Percentiles rank a stretch among this genome's conserved stretches.
These are phyloP conservation scores for Torulaspora indica DNA, from an alignment of 805 yeast species.

Conservation along the genomic window DNA sequence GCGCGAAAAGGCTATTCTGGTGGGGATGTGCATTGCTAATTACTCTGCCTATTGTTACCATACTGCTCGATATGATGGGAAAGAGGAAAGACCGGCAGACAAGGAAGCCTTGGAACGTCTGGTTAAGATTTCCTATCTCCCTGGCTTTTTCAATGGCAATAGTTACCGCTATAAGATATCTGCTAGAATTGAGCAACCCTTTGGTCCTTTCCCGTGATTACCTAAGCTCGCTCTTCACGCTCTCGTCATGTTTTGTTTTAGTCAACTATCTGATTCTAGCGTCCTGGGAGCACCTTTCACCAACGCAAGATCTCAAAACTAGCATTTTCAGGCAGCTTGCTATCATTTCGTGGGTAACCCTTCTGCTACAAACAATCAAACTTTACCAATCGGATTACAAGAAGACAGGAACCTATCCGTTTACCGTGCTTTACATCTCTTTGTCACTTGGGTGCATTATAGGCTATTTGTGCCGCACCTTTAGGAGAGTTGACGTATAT, in stretches of 20 bases:
- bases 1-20: slow-evolving; percentile 47
- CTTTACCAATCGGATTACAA: slow-evolving; percentile 45
- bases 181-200: slow-evolving; percentile 44
- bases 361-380: slow-evolving; percentile 48
- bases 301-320: slow-evolving; percentile 57
- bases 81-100: slow-evolving; percentile 47
- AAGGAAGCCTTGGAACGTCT: slow-evolving; percentile 37
- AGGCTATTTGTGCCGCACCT: slow-evolving; percentile 40
- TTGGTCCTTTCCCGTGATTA: slow-evolving; percentile 49
- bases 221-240: slow-evolving; percentile 46
- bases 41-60: slow-evolving; percentile 49
- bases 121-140: slow-evolving; percentile 59
- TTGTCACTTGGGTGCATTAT: slow-evolving; percentile 45
- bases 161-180: slow-evolving; percentile 37
- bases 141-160: slow-evolving; percentile 42
- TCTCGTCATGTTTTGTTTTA: slow-evolving; percentile 46
- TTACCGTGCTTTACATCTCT: slow-evolving; percentile 45
- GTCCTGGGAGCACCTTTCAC: slow-evolving; percentile 36
- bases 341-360: slow-evolving; percentile 51
- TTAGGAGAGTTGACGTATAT: slow-evolving; percentile 1
- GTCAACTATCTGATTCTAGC: slow-evolving; percentile 54
- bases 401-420: slow-evolving; percentile 46
- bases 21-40: slow-evolving; percentile 50
- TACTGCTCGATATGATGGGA: slow-evolving; percentile 47
- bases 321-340: slow-evolving; percentile 52